phyloP scores from a whole-genome alignment of 2,329 filamentous ascomycete species.

The Pezicula rhizophila region DNA sequence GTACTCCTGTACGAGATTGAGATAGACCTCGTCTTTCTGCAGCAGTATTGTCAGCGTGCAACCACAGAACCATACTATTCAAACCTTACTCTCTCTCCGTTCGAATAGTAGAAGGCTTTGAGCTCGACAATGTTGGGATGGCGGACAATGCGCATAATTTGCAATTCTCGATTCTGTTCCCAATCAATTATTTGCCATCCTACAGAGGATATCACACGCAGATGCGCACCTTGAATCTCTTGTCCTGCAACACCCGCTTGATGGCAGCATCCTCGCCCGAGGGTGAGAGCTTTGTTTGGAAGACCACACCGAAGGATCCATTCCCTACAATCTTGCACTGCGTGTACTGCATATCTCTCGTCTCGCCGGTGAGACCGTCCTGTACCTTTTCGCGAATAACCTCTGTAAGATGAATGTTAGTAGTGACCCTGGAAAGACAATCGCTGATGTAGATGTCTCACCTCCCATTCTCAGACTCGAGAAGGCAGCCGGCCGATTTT shows the following conservation, averaged over 20 bases:
- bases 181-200: conserved; percentile 24
- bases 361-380: conserved; percentile 94
- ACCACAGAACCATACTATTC: conserved; percentile 1
- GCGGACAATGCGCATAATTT: conserved; percentile 99
- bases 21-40: conserved; percentile 96
- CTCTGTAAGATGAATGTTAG: conserved; percentile 51
- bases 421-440: conserved; percentile 9
- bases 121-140: conserved; percentile 98
- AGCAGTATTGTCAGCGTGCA: conserved; percentile 10
- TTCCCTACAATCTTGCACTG: conserved; percentile 99
- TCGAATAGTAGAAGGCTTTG: conserved; percentile 99
- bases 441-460: conserved; percentile 38
- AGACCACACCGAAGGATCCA: conserved; percentile 96
- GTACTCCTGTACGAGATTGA: conserved; percentile 96
- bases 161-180: conserved; percentile 86
- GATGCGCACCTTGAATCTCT: conserved; percentile 86
- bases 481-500: conserved; percentile 88
- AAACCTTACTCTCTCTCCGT: conserved; percentile 81
- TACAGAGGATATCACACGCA: neutral
- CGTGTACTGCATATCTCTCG: conserved; percentile 93
- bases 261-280: conserved; percentile 97
- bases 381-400: conserved; percentile 98
- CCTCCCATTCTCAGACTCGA: conserved; percentile 91
- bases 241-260: conserved; percentile 97
- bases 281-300: conserved; percentile 98